Evolutionary conservation across 257 asterid species (phyloP), one percentile per base, ranked within the genome.

Genomic region (Solanum chaucha): DNA sequence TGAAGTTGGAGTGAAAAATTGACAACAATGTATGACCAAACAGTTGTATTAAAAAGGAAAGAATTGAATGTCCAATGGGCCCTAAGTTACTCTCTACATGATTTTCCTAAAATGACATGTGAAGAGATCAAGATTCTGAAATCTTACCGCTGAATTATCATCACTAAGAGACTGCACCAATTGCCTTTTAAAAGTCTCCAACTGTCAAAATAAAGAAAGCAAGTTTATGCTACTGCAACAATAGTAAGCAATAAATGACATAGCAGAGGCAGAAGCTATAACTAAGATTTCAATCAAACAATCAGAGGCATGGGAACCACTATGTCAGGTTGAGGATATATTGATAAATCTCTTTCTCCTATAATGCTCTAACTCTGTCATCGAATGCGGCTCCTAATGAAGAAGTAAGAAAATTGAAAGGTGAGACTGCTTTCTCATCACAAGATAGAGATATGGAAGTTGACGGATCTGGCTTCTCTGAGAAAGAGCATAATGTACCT

Each of bases 181-280:
- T 86, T 96, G 99, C 89, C 95, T 91, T 92, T 96, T 95, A 90
- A 96, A 96, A 81, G 96, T 92, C 91, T 96, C 99, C 87, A 96
- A 90, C 99, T 96, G 96, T 64, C 82, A 74, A 74, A 32, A 74
- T 10, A 74, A 74, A 38, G 55, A 38, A 74, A 38, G 19, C 58
- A 36, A 36, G 55, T 74, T 36, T 38, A 74, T 74, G 82, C 32
- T 4, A 24, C 28, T 20, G 32, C 55, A 74, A 74, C 24, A 15
- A 28, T 28, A 74, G 55, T 22, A 36, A 36, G 48, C 20, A 74
- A 74, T 38, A 22, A 36, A 36, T 10, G 55, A 74, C n/a, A 73
- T 36, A 74, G 82, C 32, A 74, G 82, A 36, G 55, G 32, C 51
- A 36, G 82, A 74, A 74, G 82, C 55, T 20, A 73, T 10, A 35